Base-by-base conservation (phyloP, 306 rosid species). In the Trifolium pratense region DNA sequence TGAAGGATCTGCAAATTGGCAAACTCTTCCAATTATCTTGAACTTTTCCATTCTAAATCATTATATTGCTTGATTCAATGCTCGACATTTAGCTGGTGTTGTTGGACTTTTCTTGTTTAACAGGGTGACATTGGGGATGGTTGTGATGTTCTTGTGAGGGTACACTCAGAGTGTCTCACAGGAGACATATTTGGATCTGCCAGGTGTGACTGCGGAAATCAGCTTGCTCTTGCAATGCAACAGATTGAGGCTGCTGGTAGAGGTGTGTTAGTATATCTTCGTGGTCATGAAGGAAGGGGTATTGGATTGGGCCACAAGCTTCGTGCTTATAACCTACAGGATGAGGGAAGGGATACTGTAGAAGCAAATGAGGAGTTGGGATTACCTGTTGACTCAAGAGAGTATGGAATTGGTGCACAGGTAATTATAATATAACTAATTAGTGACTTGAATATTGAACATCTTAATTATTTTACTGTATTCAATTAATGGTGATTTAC, bases 301-400 rank as follows among this genome's bases (percentile, higher is more conserved):
- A 94, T 94, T 40, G 99, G 99, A 61, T 86, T 94, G 79, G 99
- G 96, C 48, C 97, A 94, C 88, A 94, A 94, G 79, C 97, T 94
- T 40, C 95, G 86, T 1, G 99, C 95, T 5, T 94, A 94, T 81
- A 91, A 86, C 75, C 87, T 94, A 62, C 97, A 91, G 71, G 99
- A 91, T 45, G 85, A 69, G 12, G 97, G 96, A 9, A 86, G 93
- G 12, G 99, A 91, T 43, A 90, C 97, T 0, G 99, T 94, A 5
- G 97, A 94, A 85, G 99, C 99, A 70, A 94, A 94, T 12, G 97
- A 91, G 69, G 99, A 94, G 65, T 75, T 94, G 75, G 99, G 99
- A 57, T 79, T 94, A 79, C 99, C 99, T 5, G 96, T 88, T 43
- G 99, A 94, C 85, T 91, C 97, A 2, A 93, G 99, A 5, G 97